Evolutionary conservation across 2,329 filamentous ascomycete species (phyloP).

Genomic region (Colletotrichum siamense): DNA sequence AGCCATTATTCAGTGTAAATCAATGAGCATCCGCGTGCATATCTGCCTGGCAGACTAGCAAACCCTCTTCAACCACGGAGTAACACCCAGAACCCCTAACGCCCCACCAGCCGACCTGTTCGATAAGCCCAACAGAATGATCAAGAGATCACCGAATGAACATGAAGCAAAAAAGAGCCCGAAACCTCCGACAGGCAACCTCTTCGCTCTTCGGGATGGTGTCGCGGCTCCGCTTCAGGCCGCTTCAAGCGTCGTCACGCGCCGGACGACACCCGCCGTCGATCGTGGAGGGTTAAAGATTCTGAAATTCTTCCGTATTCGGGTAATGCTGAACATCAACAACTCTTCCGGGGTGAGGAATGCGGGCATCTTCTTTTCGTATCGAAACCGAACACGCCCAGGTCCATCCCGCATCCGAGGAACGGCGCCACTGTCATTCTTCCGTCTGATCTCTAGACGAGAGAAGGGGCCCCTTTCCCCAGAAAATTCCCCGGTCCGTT

Average conservation of each 20-base stretch:
- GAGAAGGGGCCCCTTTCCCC: not conserved
- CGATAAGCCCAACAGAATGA: not conserved
- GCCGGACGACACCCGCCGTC: not conserved
- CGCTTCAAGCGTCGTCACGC: not conserved
- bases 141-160: not conserved
- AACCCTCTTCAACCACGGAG: not conserved
- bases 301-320: conserved; percentile 4
- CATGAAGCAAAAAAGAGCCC: not conserved
- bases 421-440: not conserved
- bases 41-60: not conserved
- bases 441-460: not conserved
- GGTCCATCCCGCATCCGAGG: not conserved
- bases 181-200: not conserved
- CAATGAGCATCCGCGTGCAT: not conserved
- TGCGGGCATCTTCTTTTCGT: not conserved
- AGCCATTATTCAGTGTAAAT: not conserved
- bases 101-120: not conserved
- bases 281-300: not conserved
- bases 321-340: not conserved
- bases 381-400: conserved; percentile 12
- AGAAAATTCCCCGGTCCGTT: not conserved
- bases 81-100: not conserved
- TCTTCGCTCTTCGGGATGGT: not conserved
- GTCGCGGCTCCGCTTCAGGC: not conserved
- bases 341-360: not conserved